Evolutionary conservation across 257 asterid species (phyloP).

Genomic region (Solanum appendiculatum): DNA sequence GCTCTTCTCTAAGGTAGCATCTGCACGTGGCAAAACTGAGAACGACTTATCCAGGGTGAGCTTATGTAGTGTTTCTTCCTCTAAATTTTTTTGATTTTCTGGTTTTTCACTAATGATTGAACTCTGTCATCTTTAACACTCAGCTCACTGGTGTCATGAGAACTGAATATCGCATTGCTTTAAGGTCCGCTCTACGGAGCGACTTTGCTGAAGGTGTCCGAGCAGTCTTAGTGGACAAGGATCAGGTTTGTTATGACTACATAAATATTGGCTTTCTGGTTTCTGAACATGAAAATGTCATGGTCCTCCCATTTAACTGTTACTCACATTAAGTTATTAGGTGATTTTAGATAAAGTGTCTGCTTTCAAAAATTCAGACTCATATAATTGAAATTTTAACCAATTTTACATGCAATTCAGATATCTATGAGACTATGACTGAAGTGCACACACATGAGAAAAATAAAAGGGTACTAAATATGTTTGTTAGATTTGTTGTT

Average conservation of each 20-base stretch:
- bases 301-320: background rate
- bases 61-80: background rate
- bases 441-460: background rate
- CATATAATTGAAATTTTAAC: background rate
- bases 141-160: conserved; percentile 90
- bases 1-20: conserved; percentile 69
- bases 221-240: conserved; percentile 93
- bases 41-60: conserved; percentile 57
- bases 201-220: conserved; percentile 95
- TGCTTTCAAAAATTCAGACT: background rate
- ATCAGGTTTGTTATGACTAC: conserved; percentile 48
- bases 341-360: background rate
- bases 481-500: background rate
- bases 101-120: background rate
- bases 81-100: background rate
- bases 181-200: conserved; percentile 66
- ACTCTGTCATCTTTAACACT: conserved; percentile 2
- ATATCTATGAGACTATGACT: background rate
- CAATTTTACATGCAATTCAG: background rate
- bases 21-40: conserved; percentile 50
- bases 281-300: background rate
- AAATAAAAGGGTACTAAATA: background rate
- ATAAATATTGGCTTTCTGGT: background rate
- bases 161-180: conserved; percentile 75
- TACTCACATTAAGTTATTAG: background rate